Evolutionary conservation across 1,284 basidiomycete species (phyloP), one percentile per base, ranked within the genome.

Genomic region (Malassezia equina): DNA sequence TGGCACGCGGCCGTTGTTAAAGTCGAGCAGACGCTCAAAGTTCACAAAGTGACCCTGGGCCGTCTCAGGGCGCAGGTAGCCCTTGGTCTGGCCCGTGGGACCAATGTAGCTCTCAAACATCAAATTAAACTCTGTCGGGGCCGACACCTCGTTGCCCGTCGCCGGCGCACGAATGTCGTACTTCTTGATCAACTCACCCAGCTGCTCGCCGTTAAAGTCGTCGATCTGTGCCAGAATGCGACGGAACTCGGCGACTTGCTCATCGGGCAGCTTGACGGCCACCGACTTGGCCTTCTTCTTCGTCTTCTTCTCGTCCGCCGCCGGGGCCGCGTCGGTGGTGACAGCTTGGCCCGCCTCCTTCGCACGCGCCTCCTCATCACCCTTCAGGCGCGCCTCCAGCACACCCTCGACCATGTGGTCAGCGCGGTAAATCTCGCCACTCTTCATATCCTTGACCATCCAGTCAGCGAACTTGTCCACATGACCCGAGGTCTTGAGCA

Each of bases 11-110:
- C 89, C 89, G 75, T 96, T 94, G 81, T 98, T 98, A 81, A 94
- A 98, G 55, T 96, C 93, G 63, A 96, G 85, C 31, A 99, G 81
- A 40, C 93, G 86, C 63, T 85, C 84, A 80, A 99, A 99, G 82
- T 98, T 98, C 76, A 96, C 84, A 81, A 99, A 99, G 78, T 98
- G 93, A 55, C 94, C 90, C 76, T 98, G 94, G 0, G 94, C 93
- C 0, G 93, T 99, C 77, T 98, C 93, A 9, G 94, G 94, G 24
- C 93, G 90, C 51, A 99, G 84, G 78, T 84, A 98, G 55, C 90
- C 91, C 72, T 91, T 91, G 77, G 94, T 84, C 75, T 94, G 88
- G 36, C 94, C 94, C 7, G 94, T 96, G 9, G 94, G 94, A 28
- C 94, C 94, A 72, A 99, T 98, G 77, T 85, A 86, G 69, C 86